Evolutionary conservation across 2,329 filamentous ascomycete species (phyloP).

Genomic region (Zasmidium cellare): DNA sequence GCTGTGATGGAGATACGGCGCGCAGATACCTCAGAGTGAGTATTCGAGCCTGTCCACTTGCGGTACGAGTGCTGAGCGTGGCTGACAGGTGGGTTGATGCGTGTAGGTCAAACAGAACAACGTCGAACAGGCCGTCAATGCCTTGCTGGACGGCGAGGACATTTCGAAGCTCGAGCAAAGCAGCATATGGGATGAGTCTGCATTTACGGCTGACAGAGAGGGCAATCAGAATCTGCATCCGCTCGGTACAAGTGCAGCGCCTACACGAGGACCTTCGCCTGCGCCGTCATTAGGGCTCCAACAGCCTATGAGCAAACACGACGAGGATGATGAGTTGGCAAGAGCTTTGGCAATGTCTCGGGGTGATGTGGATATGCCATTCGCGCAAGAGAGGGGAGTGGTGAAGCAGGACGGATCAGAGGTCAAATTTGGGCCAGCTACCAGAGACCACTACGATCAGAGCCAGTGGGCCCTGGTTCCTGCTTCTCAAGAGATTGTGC

Average conservation of each 20-base stretch:
- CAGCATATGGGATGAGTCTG: slow-evolving; percentile 31
- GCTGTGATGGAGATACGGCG: slow-evolving; percentile 20
- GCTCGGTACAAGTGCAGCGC: slow-evolving; percentile 31
- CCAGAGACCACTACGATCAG: slow-evolving; percentile 54
- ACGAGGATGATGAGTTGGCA: slow-evolving; percentile 32
- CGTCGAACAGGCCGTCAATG: slow-evolving; percentile 28
- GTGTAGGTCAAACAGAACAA: slow-evolving; percentile 34
- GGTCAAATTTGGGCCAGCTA: slow-evolving; percentile 56
- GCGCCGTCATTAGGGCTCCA: slow-evolving; percentile 19
- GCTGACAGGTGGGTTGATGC: slow-evolving; percentile 1
- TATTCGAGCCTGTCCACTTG: neutral
- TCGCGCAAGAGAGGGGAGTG: slow-evolving; percentile 56
- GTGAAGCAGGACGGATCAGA: slow-evolving; percentile 40
- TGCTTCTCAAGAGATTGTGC: slow-evolving; percentile 53
- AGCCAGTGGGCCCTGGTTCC: slow-evolving; percentile 56
- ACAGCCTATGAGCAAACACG: slow-evolving; percentile 29
- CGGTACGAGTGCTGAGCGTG: neutral
- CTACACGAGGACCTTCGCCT: slow-evolving; percentile 32
- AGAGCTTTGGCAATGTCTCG: slow-evolving; percentile 29
- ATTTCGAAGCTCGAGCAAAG: slow-evolving; percentile 26
- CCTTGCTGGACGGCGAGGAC: slow-evolving; percentile 35
- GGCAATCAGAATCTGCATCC: slow-evolving; percentile 31
- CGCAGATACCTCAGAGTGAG: slow-evolving; percentile 32
- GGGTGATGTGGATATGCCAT: slow-evolving; percentile 9
- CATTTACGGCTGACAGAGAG: slow-evolving; percentile 30